A percentile compares a stretch with the other conserved stretches of the same genome.
Conservation (phyloP, 139 green algal species). For the Yamagishiella unicocca region DNA sequence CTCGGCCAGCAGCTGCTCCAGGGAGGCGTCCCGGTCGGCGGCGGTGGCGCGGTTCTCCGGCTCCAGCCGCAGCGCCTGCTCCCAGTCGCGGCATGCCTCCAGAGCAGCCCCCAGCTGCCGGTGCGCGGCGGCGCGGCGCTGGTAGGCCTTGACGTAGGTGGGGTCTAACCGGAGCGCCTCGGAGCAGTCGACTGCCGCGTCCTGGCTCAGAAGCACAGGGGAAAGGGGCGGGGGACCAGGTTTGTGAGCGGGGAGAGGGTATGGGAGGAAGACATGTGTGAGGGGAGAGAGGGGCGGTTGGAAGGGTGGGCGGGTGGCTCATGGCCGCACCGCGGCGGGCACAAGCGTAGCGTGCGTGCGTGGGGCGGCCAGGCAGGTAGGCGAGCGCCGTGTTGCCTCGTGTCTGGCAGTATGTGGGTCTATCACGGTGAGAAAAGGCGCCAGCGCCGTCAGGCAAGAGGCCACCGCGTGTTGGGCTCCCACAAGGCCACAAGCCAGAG, state of each 20-base stretch:
- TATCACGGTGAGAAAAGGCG: too few relatives aligned
- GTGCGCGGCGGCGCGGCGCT: slow-evolving; percentile 71
- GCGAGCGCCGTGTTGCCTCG: too few relatives aligned
- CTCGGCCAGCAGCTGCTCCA: slow-evolving; percentile 29
- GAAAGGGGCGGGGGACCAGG: background rate
- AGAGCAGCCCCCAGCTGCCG: slow-evolving; percentile 58
- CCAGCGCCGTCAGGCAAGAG: too few relatives aligned
- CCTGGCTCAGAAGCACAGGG: background rate
- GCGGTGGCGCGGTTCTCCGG: slow-evolving; percentile 68
- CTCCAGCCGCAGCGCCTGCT: slow-evolving; percentile 76
- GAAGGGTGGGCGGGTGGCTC: background rate
- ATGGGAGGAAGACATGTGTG: background rate
- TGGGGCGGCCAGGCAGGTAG: background rate
- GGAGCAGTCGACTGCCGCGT: slow-evolving; percentile 76
- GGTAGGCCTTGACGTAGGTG: slow-evolving; percentile 77
- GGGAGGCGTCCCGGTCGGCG: slow-evolving; percentile 58
- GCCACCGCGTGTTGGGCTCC: too few relatives aligned
- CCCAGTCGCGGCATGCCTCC: slow-evolving; percentile 76
- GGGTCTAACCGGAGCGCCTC: slow-evolving; percentile 73
- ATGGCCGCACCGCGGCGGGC: too few relatives aligned
- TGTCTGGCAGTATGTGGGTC: too few relatives aligned
- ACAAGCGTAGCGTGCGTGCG: too few relatives aligned
- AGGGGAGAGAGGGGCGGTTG: background rate
- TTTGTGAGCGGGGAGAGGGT: background rate
- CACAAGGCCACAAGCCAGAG: too few relatives aligned